Evolutionary conservation across 495 filamentous ascomycete genomes (phyloP).

Genomic region (Lasiosphaeriaceae sp.): DNA sequence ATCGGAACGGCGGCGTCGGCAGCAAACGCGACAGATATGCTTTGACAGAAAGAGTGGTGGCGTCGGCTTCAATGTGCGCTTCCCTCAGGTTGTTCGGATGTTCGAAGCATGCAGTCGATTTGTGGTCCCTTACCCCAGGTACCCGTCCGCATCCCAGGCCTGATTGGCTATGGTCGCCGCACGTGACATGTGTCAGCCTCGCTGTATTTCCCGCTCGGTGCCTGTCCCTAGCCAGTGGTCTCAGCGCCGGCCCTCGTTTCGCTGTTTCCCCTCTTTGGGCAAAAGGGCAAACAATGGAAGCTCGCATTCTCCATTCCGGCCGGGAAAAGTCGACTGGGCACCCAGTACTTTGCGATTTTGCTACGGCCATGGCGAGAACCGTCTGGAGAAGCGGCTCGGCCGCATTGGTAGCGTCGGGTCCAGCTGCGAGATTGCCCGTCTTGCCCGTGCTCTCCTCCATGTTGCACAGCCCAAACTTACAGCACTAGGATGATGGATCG

Average conservation of each 20-base stretch:
- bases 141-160: neutral
- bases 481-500: too few species aligned
- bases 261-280: too few species aligned
- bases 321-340: too few species aligned
- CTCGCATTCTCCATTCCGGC: too few species aligned
- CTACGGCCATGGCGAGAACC: too few species aligned
- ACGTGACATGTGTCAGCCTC: slow-evolving; percentile 7
- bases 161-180: slow-evolving; percentile 2
- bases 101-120: slow-evolving; percentile 11
- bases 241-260: neutral
- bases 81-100: slow-evolving; percentile 15
- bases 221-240: neutral
- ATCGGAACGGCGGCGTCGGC: neutral
- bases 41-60: slow-evolving; percentile 8
- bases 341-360: too few species aligned
- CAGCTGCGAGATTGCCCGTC: too few species aligned
- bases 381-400: too few species aligned
- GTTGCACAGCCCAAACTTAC: too few species aligned
- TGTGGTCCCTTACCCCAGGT: slow-evolving; percentile 9
- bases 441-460: too few species aligned
- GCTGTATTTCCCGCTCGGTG: neutral
- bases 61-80: slow-evolving; percentile 7
- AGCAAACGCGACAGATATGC: slow-evolving; percentile 9
- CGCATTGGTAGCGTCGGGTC: too few species aligned
- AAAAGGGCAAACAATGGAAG: too few species aligned